A percentile compares a stretch with the other conserved stretches of the same genome.
Evolutionary conservation across 2,329 filamentous ascomycete genomes (phyloP).

Genomic region (Hymenotorrendiella dingleyae): DNA sequence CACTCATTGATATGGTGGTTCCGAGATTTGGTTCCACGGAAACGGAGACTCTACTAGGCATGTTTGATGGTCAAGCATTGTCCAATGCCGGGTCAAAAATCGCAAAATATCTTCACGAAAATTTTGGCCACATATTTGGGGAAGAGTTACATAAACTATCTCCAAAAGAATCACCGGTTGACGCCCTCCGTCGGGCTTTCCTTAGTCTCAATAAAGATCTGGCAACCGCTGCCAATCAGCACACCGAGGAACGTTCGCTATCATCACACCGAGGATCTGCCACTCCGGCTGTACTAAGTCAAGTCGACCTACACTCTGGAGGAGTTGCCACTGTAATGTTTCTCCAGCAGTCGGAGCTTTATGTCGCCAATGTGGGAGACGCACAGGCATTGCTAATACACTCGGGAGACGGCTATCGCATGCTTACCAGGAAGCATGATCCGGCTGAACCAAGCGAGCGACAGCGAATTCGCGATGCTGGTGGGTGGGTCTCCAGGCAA

Average conservation of each 20-base stretch:
- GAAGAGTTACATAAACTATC: constrained; percentile 71
- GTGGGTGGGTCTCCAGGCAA: constrained; percentile 91
- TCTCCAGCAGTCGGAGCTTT: constrained; percentile 82
- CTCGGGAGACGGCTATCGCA: constrained; percentile 74
- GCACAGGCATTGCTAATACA: constrained; percentile 93
- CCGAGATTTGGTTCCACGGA: constrained; percentile 87
- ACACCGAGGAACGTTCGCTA: constrained; percentile 66
- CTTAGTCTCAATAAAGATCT: constrained; percentile 89
- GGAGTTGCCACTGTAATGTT: constrained; percentile 91
- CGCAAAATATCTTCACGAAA: constrained; percentile 93
- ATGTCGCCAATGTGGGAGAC: constrained; percentile 92
- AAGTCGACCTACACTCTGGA: constrained; percentile 84
- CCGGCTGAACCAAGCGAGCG: constrained; percentile 81
- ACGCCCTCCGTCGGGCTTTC: constrained; percentile 83
- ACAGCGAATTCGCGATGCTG: constrained; percentile 85
- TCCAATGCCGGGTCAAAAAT: constrained; percentile 90
- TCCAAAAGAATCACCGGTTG: constrained; percentile 67
- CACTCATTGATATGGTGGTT: constrained; percentile 91
- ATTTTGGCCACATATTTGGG: constrained; percentile 80
- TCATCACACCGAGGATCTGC: constrained; percentile 65
- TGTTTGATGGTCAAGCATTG: constrained; percentile 92
- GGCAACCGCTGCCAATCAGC: constrained; percentile 74
- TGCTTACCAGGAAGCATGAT: constrained; percentile 87
- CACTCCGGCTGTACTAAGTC: constrained; percentile 70
- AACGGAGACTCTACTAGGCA: constrained; percentile 82